Conservation (phyloP, 2,329 filamentous ascomycete genomes). For the Ophiocordyceps camponoti-saundersi region DNA sequence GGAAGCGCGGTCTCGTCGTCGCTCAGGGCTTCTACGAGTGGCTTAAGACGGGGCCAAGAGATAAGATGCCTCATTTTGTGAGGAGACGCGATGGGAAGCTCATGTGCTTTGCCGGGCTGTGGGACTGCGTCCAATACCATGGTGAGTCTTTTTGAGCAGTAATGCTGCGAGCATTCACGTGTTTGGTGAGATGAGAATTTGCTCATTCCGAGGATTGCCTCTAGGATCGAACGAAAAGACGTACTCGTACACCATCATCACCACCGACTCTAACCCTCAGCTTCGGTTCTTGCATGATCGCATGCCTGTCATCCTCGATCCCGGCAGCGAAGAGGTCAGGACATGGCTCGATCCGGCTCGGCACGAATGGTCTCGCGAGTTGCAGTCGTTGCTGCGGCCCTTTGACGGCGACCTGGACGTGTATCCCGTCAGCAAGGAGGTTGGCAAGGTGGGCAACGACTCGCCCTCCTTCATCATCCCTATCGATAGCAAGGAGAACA, state of each 20-base stretch:
- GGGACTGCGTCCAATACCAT: slow-evolving; percentile 75
- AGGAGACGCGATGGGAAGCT: slow-evolving; percentile 67
- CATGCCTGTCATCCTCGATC: slow-evolving; percentile 86
- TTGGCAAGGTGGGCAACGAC: slow-evolving; percentile 89
- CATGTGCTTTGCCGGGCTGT: slow-evolving; percentile 82
- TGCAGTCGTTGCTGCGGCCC: slow-evolving; percentile 67
- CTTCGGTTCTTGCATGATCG: slow-evolving; percentile 79
- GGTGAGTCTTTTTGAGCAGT: slow-evolving; percentile 22
- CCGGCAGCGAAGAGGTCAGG: slow-evolving; percentile 50
- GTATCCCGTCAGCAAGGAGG: slow-evolving; percentile 74
- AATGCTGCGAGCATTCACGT: too few species aligned
- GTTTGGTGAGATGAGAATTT: too few species aligned
- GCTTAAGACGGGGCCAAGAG: slow-evolving; percentile 61
- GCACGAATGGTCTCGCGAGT: slow-evolving; percentile 56
- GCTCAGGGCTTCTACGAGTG: slow-evolving; percentile 95
- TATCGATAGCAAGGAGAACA: slow-evolving; percentile 71
- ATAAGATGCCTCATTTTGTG: slow-evolving; percentile 72
- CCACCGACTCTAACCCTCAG: slow-evolving; percentile 69
- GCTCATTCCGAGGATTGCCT: too few species aligned
- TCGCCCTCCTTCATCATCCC: slow-evolving; percentile 72
- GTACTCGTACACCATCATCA: slow-evolving; percentile 90
- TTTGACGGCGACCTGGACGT: slow-evolving; percentile 65
- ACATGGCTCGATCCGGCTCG: slow-evolving; percentile 64
- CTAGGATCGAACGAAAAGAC: slow-evolving; percentile 37
- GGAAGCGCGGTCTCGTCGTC: slow-evolving; percentile 73